A percentile compares a stretch with the other conserved stretches of the same genome.
Conservation (phyloP, 106 monocot genomes). For the Allium fistulosum region DNA sequence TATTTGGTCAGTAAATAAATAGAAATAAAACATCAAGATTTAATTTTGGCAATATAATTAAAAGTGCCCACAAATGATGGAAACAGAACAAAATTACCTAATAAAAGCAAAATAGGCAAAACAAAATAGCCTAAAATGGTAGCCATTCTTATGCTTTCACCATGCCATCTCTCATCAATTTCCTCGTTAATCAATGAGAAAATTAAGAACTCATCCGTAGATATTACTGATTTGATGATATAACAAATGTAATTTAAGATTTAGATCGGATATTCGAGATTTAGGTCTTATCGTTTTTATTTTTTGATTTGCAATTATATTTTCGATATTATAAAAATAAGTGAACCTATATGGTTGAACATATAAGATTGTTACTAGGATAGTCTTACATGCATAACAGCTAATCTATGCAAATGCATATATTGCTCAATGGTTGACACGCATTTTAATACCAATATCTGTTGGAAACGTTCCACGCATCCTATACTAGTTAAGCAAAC, state of each 20-base stretch:
- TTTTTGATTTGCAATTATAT: background rate
- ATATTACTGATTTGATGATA: background rate
- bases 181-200: background rate
- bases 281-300: background rate
- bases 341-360: background rate
- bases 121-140: slow-evolving; percentile 27
- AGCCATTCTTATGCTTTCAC: slow-evolving; percentile 17
- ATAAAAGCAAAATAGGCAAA: slow-evolving; percentile 38
- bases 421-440: no score
- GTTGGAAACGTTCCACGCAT: no score
- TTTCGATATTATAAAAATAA: background rate
- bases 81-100: slow-evolving; percentile 22
- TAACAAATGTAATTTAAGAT: background rate
- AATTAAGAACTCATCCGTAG: slow-evolving; percentile 10
- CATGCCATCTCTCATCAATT: background rate
- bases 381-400: no score
- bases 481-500: no score
- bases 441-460: no score
- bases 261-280: background rate
- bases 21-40: no score
- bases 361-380: background rate
- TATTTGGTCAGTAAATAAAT: no score
- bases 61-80: no score
- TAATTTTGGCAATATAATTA: no score
- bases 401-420: no score